Evolutionary conservation across 306 rosid species (phyloP).

Genomic region (Prunus campanulata): DNA sequence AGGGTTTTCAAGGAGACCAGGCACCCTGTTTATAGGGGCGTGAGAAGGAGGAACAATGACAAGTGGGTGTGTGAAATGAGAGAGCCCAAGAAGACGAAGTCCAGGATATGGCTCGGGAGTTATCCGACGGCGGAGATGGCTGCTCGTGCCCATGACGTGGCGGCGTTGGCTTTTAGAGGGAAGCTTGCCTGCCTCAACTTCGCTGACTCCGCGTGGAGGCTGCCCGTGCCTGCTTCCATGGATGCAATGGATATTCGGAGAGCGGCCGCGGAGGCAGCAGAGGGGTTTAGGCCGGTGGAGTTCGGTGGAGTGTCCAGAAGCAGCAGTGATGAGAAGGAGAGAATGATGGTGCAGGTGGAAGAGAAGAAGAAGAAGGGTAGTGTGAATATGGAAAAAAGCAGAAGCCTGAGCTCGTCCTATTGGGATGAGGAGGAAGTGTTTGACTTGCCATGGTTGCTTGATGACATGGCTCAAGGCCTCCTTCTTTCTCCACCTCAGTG

Average conservation of each 20-base stretch:
- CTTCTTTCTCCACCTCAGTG: constrained; percentile 39
- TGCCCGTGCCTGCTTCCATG: constrained; percentile 39
- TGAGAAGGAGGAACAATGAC: too few relatives aligned
- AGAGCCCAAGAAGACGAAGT: too few relatives aligned
- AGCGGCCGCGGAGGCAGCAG: constrained; percentile 62
- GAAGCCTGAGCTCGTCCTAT: not conserved
- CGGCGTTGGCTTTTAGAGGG: too few relatives aligned
- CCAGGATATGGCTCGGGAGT: too few relatives aligned
- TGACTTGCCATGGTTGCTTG: constrained; percentile 38
- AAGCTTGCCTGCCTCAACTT: constrained; percentile 44
- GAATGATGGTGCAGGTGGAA: not conserved
- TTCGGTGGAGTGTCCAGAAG: constrained; percentile 4
- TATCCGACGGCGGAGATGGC: too few relatives aligned
- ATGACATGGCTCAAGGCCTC: constrained; percentile 52
- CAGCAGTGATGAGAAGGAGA: not conserved
- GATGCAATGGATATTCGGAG: constrained; percentile 45
- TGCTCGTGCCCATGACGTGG: too few relatives aligned
- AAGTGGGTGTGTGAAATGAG: too few relatives aligned
- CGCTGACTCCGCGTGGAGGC: constrained; percentile 57
- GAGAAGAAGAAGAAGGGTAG: not conserved
- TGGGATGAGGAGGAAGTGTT: not conserved
- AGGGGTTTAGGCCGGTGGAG: constrained; percentile 20
- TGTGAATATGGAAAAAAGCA: too few relatives aligned
- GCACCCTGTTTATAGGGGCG: too few relatives aligned
- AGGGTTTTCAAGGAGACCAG: too few relatives aligned